Conservation (phyloP, 768 basidiomycete genomes). For the Amanita inopinata region DNA sequence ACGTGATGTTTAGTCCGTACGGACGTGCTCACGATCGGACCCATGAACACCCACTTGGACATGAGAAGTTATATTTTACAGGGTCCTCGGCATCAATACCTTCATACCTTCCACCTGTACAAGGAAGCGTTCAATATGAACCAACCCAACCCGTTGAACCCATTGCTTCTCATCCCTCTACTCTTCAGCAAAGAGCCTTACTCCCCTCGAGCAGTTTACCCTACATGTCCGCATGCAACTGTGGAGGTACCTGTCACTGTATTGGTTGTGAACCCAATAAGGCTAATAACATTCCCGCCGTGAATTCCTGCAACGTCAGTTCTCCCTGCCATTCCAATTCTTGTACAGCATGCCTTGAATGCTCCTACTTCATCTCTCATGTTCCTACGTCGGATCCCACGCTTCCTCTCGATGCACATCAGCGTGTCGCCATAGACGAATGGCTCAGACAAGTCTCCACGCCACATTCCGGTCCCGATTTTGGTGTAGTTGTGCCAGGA, state of each 20-base stretch:
- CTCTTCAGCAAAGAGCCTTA: constrained; percentile 15
- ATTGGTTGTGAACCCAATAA: constrained; percentile 48
- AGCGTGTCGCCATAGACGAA: constrained; percentile 45
- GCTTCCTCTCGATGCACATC: constrained; percentile 30
- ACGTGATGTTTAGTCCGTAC: constrained; percentile 54
- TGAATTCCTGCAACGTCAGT: constrained; percentile 28
- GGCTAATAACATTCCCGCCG: constrained; percentile 23
- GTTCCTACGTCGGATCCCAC: constrained; percentile 31
- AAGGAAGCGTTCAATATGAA: constrained; percentile 18
- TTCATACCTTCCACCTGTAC: constrained; percentile 15
- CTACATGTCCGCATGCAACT: constrained; percentile 45
- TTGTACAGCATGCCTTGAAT: constrained; percentile 48
- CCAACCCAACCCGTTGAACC: constrained; percentile 22
- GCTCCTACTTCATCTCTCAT: constrained; percentile 41
- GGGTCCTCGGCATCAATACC: constrained; percentile 20
- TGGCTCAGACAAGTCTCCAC: constrained; percentile 49
- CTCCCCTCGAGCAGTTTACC: background rate
- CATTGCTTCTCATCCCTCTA: constrained; percentile 25
- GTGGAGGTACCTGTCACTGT: constrained; percentile 55
- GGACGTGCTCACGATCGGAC: constrained; percentile 50
- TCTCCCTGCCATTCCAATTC: constrained; percentile 25
- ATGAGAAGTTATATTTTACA: constrained; percentile 9
- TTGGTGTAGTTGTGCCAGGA: background rate
- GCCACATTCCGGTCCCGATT: background rate
- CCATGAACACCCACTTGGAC: constrained; percentile 19